Evolutionary conservation across 176 grass and related monocot species (phyloP), one percentile per base, ranked within the genome.

Genomic region (Carex littledalei): DNA sequence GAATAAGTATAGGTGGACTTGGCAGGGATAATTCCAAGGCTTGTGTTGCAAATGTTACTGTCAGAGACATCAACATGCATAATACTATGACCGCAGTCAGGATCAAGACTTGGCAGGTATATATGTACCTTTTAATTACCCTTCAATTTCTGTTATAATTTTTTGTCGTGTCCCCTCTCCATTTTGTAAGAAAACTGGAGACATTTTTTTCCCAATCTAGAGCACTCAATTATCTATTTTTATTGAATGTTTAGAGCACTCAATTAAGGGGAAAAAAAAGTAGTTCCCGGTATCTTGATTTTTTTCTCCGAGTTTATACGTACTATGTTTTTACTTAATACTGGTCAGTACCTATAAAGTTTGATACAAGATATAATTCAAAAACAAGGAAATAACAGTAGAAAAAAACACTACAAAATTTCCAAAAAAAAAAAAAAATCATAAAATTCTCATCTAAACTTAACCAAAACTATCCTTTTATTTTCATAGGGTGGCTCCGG

Each of bases 51-150:
- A 96, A 99, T 91, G 86, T 99, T 85, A 99, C 97, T 47, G 88
- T 99, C 53, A 87, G 97, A 86, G 93, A 96, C 72, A 83, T 94
- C 66, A 95, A 92, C 63, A 94, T 96, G 90, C 91, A 92, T 86
- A 91, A 89, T 84, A 99, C 97, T 7, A 99, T 91, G 97, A 91
- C 71, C 41, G 93, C 93, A 53, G 97, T 99, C 87, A 94, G 97
- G 90, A 99, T 99, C 84, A 99, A 99, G 90, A 99, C 93, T 85
- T 99, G 97, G 97, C 93, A 99, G 93, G 97, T 96, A 89, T 52
- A 13, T 31, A 89, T 49, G 20, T 29, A 55, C 9, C 22, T 16
- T 7, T 16, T 45, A 45, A 18, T 85, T 87, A 55, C n/a, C 63
- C 14, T 63, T 80, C 62, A 39, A 60, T 17, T 67, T 85, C 15